Base-by-base conservation (phyloP, 1,139 yeast species). In the Saccharomyces hybrid region DNA sequence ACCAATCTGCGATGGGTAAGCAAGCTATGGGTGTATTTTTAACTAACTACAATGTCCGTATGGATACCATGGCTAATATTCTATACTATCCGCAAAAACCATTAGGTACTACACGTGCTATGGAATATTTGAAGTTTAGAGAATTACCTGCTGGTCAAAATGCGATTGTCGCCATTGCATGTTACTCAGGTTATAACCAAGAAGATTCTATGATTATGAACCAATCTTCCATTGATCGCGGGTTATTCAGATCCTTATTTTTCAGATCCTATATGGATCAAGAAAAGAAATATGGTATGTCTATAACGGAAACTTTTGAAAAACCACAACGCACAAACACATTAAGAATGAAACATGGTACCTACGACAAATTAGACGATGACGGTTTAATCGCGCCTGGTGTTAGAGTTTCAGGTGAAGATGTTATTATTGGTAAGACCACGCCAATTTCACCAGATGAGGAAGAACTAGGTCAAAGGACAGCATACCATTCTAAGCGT, bases 191-290 rank as follows among this genome's bases (percentile, higher is more conserved):
- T 70, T 93, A 93, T 75, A 93, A 93, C 74, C 99, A 93, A 80
- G 99, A 93, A 86, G 99, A 93, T 86, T 95, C 99, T 50, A 90
- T 93, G 95, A 93, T 93, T 77, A 93, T 93, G 99, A 93, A 93
- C 73, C 99, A 93, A 76, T 86, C 96, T 26, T 88, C 97, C 41
- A 93, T 93, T 69, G 99, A 93, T 73, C 80, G 99, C 69, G 99
- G 99, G 54, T 78, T 93, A 65, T 93, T 93, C 78, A 80, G 99
- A 75, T 90, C 97, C 25, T 78, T 93, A 69, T 93, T 93, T 75
- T 95, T 91, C 78, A 82, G 99, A 73, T 88, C 98, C 2, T 95
- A 93, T 72, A 91, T 91, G 96, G 99, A 93, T 72, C 96, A 93
- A 73, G 99, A 93, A 72, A 89, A 96, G 74, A 84, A 97, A 71